Conservation (phyloP, 192 early-diverging fungal species). For the Entomortierella beljakovae region DNA sequence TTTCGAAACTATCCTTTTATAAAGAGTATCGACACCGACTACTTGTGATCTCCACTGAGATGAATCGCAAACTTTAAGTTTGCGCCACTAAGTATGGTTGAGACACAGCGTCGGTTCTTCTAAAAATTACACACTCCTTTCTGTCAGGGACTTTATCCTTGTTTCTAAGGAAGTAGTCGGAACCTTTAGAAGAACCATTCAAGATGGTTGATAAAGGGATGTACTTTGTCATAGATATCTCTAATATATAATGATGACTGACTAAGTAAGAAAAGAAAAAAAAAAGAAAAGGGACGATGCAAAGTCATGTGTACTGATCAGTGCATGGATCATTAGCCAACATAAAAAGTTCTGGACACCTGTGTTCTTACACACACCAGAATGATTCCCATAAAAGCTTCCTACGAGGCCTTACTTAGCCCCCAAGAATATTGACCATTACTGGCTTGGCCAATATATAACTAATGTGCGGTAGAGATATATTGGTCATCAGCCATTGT, state of each 20-base stretch:
- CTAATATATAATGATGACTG: not conserved
- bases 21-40: no score
- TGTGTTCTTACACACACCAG: not conserved
- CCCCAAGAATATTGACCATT: not conserved
- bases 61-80: no score
- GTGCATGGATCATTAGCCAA: not conserved
- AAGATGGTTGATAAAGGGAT: not conserved
- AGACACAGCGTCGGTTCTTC: no score
- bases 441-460: not conserved
- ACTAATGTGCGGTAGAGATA: not conserved
- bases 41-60: no score
- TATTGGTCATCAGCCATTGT: not conserved
- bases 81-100: no score
- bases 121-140: no score
- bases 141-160: not conserved
- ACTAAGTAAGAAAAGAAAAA: not conserved
- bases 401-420: not conserved
- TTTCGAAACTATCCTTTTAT: no score
- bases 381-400: not conserved
- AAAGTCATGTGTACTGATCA: not conserved
- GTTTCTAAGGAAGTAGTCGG: not conserved
- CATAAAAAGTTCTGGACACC: not conserved
- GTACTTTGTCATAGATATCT: constrained; percentile 3
- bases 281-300: not conserved
- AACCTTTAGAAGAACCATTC: not conserved